A percentile compares a stretch with the other conserved stretches of the same genome.
These are phyloP conservation scores for Penstemon eatonii DNA, from an alignment of 257 asterid genomes.

Conservation along the genomic window DNA sequence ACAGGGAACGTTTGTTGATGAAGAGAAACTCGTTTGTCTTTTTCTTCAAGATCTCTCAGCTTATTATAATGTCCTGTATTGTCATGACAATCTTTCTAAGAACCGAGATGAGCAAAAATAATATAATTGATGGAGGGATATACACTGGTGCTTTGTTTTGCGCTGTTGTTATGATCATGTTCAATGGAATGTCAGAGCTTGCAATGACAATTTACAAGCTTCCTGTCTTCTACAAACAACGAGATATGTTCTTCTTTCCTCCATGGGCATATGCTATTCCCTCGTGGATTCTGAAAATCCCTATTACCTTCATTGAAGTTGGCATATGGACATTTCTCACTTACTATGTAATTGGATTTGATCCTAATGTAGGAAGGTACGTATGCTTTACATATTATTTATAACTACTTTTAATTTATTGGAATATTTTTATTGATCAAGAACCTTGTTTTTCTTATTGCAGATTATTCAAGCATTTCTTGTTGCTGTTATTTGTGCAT, in stretches of 20 bases:
- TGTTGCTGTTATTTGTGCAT: constrained; percentile 43
- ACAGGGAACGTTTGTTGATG: constrained; percentile 56
- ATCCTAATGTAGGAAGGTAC: constrained; percentile 63
- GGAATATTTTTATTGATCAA: not conserved
- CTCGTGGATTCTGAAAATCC: constrained; percentile 63
- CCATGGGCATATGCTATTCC: constrained; percentile 77
- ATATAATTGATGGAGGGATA: constrained; percentile 45
- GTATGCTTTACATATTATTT: not conserved
- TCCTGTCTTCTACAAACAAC: constrained; percentile 79
- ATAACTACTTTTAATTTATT: not conserved
- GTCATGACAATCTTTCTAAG: constrained; percentile 52
- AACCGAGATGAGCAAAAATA: constrained; percentile 44
- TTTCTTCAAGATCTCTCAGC: constrained; percentile 56
- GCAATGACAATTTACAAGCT: constrained; percentile 64
- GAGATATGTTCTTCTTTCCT: constrained; percentile 67
- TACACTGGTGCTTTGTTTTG: constrained; percentile 51
- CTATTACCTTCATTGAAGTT: constrained; percentile 51
- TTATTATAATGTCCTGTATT: constrained; percentile 37
- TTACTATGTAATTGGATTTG: constrained; percentile 66
- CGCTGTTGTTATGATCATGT: constrained; percentile 44
- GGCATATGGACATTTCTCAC: constrained; percentile 49
- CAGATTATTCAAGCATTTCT: constrained; percentile 64
- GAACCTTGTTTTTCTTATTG: not conserved
- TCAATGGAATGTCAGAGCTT: constrained; percentile 66
- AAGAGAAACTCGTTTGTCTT: constrained; percentile 62